phyloP scores from a whole-genome alignment of 2,329 filamentous ascomycete species.

The Onygena corvina region DNA sequence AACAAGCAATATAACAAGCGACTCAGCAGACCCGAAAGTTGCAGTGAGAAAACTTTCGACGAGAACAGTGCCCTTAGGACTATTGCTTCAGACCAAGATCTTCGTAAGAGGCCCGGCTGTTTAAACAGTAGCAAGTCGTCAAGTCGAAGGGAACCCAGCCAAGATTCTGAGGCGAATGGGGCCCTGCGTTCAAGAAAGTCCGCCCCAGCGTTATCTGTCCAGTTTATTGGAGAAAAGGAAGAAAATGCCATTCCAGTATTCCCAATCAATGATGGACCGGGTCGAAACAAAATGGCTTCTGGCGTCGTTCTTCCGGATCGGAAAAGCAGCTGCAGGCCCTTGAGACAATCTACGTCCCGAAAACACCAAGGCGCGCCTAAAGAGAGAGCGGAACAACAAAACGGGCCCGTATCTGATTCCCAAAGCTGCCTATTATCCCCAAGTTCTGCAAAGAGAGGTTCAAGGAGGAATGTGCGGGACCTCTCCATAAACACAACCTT shows the following conservation, averaged over 20 bases:
- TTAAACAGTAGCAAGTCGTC: background rate
- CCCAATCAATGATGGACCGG: background rate
- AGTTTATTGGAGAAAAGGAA: conserved; percentile 1
- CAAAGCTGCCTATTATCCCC: conserved; percentile 8
- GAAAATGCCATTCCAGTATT: background rate
- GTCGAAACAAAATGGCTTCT: background rate
- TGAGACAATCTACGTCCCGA: too few species aligned
- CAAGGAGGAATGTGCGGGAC: conserved; percentile 30
- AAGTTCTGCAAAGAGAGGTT: conserved; percentile 10
- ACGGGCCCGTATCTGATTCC: background rate
- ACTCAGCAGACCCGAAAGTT: background rate
- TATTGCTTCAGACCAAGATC: conserved; percentile 18
- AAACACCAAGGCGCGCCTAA: background rate
- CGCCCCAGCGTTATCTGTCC: conserved; percentile 7
- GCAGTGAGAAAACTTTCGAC: background rate
- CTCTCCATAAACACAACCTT: conserved; percentile 32
- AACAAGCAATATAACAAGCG: background rate
- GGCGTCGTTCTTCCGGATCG: background rate
- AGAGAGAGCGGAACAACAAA: background rate
- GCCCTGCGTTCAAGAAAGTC: conserved; percentile 9
- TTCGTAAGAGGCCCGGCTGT: conserved; percentile 13
- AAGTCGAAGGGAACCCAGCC: background rate
- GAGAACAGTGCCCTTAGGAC: conserved; percentile 8
- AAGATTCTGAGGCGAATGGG: background rate
- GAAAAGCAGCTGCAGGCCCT: background rate